Percentiles rank a stretch among this genome's conserved stretches.
phyloP scores from a whole-genome alignment of 1,284 basidiomycete genomes.

The Rhodotorula sp. region DNA sequence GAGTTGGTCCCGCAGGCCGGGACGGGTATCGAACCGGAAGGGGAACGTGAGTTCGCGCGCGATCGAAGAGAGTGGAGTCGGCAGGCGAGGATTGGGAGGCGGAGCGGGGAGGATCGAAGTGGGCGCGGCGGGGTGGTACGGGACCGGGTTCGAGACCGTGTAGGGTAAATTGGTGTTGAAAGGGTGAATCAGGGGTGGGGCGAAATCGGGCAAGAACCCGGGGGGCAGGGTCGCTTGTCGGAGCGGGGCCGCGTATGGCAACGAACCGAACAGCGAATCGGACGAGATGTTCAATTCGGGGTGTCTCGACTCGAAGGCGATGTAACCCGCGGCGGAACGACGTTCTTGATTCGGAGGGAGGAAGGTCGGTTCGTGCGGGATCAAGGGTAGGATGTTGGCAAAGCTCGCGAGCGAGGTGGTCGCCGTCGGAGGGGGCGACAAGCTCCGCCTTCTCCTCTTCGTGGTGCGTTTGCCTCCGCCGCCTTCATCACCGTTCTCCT shows the following conservation, averaged over 20 bases:
- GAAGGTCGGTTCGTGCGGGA: slow-evolving; percentile 20
- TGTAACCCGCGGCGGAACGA: slow-evolving; percentile 27
- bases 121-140: slow-evolving; percentile 31
- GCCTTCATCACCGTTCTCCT: slow-evolving; percentile 4
- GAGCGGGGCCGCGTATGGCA: slow-evolving; percentile 34
- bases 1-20: slow-evolving; percentile 12
- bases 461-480: background rate
- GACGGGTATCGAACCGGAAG: slow-evolving; percentile 22
- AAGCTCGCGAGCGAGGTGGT: slow-evolving; percentile 23
- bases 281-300: slow-evolving; percentile 31
- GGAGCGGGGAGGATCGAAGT: slow-evolving; percentile 29
- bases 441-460: slow-evolving; percentile 7
- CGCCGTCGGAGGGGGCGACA: slow-evolving; percentile 28
- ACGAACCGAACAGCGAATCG: slow-evolving; percentile 41
- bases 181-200: slow-evolving; percentile 37
- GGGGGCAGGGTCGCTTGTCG: slow-evolving; percentile 39
- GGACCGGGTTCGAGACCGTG: slow-evolving; percentile 42
- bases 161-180: slow-evolving; percentile 42
- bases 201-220: slow-evolving; percentile 42
- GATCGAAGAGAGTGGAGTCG: slow-evolving; percentile 21
- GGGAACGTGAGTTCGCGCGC: slow-evolving; percentile 19
- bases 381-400: slow-evolving; percentile 22
- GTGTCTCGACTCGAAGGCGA: slow-evolving; percentile 17
- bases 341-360: slow-evolving; percentile 26
- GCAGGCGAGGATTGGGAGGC: slow-evolving; percentile 35